Evolutionary conservation across 345 rosid species (phyloP).

Genomic region (Populus euphratica): DNA sequence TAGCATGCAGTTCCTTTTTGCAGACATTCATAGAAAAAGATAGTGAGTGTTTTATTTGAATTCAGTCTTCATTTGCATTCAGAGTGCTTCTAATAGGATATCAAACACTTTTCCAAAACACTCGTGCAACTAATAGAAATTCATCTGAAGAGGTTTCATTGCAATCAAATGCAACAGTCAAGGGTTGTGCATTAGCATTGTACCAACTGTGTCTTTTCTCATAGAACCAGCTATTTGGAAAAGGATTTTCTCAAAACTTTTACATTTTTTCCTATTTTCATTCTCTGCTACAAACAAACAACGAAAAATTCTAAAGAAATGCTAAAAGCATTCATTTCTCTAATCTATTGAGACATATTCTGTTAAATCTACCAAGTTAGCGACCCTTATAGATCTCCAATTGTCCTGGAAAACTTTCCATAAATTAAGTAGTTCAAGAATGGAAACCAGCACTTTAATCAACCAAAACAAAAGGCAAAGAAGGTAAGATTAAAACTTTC

Average conservation of each 20-base stretch:
- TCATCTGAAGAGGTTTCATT: not conserved
- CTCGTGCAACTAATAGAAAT: not conserved
- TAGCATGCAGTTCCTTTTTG: not conserved
- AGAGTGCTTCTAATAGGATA: not conserved
- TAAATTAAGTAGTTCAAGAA: not conserved
- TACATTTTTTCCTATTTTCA: not conserved
- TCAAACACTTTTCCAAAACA: not conserved
- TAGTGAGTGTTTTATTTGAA: not conserved
- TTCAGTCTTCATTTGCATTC: not conserved
- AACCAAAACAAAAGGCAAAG: not conserved
- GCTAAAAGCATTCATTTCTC: constrained; percentile 1
- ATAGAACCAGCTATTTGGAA: not conserved
- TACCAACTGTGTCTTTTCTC: not conserved
- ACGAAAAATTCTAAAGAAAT: not conserved
- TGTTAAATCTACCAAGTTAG: not conserved
- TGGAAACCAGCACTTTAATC: not conserved
- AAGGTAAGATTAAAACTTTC: constrained; percentile 8
- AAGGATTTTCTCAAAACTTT: not conserved
- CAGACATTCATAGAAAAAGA: not conserved
- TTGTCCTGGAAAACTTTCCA: not conserved
- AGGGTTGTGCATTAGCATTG: not conserved
- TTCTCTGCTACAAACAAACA: not conserved
- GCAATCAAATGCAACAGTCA: not conserved
- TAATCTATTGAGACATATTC: not conserved
- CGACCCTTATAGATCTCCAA: not conserved